Conservation (phyloP, 2,329 filamentous ascomycete genomes). For the Pseudocercospora eumusae region DNA sequence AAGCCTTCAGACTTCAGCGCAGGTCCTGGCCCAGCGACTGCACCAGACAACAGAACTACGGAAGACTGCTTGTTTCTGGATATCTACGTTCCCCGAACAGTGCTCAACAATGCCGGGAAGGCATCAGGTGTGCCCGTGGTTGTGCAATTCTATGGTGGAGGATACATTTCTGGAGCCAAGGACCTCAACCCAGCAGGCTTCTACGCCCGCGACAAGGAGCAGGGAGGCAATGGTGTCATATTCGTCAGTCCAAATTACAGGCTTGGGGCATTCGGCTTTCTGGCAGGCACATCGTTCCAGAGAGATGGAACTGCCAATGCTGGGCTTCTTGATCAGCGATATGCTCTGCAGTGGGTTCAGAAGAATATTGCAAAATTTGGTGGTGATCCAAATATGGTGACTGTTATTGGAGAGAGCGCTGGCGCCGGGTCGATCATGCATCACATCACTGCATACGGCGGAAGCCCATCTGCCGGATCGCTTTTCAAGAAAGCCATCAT, state of each 20-base stretch:
- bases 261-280: slow-evolving; percentile 53
- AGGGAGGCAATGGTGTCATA: slow-evolving; percentile 14
- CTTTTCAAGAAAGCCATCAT: slow-evolving; percentile 49
- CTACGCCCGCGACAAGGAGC: slow-evolving; percentile 13
- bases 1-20: slow-evolving; percentile 5
- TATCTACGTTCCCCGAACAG: slow-evolving; percentile 36
- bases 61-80: slow-evolving; percentile 42
- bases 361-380: slow-evolving; percentile 55
- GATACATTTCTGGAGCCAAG: slow-evolving; percentile 24
- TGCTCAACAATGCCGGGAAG: slow-evolving; percentile 29
- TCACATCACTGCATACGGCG: slow-evolving; percentile 55
- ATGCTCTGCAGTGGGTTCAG: slow-evolving; percentile 60
- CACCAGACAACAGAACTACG: slow-evolving; percentile 19
- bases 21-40: slow-evolving; percentile 16
- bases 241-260: slow-evolving; percentile 52
- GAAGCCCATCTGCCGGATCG: slow-evolving; percentile 21
- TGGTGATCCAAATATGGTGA: slow-evolving; percentile 47
- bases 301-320: slow-evolving; percentile 51
- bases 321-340: slow-evolving; percentile 56
- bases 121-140: slow-evolving; percentile 43
- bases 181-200: slow-evolving; percentile 18
- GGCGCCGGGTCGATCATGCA: slow-evolving; percentile 58
- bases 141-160: slow-evolving; percentile 50
- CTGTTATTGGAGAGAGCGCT: slow-evolving; percentile 54
- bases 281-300: slow-evolving; percentile 49